Percentiles rank a stretch among this genome's conserved stretches.
These are phyloP conservation scores for Allomyces javanicus DNA, from an alignment of 192 early-diverging fungal species.

Conservation along the genomic window DNA sequence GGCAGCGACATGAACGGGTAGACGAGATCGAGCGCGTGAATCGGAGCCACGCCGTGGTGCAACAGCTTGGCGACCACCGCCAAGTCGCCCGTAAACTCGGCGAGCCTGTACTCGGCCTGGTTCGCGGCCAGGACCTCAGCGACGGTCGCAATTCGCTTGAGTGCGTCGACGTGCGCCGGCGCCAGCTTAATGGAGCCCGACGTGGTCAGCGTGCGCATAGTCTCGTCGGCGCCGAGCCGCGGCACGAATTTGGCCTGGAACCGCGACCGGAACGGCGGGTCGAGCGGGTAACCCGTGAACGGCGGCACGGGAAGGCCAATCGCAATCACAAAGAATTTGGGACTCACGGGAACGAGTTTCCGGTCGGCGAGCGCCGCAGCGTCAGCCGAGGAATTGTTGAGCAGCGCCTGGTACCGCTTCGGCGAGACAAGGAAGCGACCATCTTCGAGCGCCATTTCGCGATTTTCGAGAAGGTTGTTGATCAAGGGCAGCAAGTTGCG, in stretches of 20 bases:
- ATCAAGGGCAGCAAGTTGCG: constrained; percentile 66
- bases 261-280: constrained; percentile 59
- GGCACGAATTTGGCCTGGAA: constrained; percentile 52
- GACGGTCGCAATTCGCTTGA: constrained; percentile 24
- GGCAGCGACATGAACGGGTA: neutral
- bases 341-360: constrained; percentile 44
- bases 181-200: constrained; percentile 55
- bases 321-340: constrained; percentile 51
- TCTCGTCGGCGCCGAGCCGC: constrained; percentile 26
- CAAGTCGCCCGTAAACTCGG: constrained; percentile 39
- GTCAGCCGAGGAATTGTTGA: constrained; percentile 20
- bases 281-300: constrained; percentile 45
- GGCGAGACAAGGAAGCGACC: constrained; percentile 55
- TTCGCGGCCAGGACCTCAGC: constrained; percentile 61
- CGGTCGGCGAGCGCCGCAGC: constrained; percentile 24
- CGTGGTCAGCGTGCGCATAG: constrained; percentile 49
- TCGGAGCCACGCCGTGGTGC: neutral
- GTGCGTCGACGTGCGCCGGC: constrained; percentile 35
- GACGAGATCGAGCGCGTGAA: neutral
- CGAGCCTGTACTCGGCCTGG: constrained; percentile 48
- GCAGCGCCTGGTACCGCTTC: constrained; percentile 39
- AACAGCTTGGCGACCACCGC: neutral
- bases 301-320: constrained; percentile 52
- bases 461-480: constrained; percentile 69
- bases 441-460: constrained; percentile 68